Base-by-base conservation (phyloP, 306 rosid genomes). In the Mimosa bimucronata region DNA sequence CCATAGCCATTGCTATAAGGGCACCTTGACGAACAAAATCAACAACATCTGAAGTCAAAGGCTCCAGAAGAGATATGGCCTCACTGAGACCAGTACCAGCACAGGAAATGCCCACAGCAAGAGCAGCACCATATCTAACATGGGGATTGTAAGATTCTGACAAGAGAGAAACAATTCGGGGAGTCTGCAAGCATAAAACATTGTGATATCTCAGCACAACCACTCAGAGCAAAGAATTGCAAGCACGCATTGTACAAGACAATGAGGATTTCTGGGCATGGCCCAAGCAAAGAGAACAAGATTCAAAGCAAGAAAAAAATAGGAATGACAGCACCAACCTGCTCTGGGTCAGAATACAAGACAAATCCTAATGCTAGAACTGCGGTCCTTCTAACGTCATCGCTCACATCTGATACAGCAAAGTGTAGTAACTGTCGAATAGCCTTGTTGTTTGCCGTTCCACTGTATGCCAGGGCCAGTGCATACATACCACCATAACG, bases 401-500 rank as follows among this genome's bases (percentile, higher is more conserved):
- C 98, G 66, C 98, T 95, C 85, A 95, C 98, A 86, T 95, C 98
- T 50, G 98, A 95, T 30, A 95, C 98, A 57, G 98, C 98, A 89
- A 95, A 95, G 82, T 95, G 98, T 57, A 95, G 94, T 76, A 95
- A 83, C 86, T 92, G 92, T 23, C 98, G 94, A 75, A 95, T 95
- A 68, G 98, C 98, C 85, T 95, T 95, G 82, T 95, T 95, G 88
- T 95, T 95, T 79, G 98, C 98, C 13, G 98, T 95, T 73, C 98
- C 98, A 5, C 96, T 81, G 45, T 95, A 95, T 37, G 98, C 98
- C 90, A 95, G 84, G 69, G 98, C 98, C 86, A 95, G 84, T 6
- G 98, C 98, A 77, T 95, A 95, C 98, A 95, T 95, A 57, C 98
- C 98, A 85, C 98, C 98, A 78, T 95, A 95, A 58, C 98, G 98